A percentile compares a stretch with the other conserved stretches of the same genome.
Conservation (phyloP, 2,329 filamentous ascomycete species). For the Colletotrichum graminicola region DNA sequence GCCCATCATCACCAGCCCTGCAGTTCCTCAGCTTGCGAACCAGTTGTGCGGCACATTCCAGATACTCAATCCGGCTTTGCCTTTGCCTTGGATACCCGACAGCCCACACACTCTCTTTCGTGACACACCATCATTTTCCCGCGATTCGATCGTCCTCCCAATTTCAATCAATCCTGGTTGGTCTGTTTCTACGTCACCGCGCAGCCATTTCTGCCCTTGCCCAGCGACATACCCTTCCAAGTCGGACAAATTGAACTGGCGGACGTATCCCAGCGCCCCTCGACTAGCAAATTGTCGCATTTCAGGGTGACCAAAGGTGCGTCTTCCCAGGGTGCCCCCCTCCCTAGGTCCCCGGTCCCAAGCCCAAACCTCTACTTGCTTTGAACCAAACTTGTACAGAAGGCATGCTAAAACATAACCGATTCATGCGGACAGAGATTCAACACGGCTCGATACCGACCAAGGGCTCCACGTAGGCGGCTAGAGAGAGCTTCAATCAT, state of each 20-base stretch:
- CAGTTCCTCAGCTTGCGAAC: slow-evolving; percentile 16
- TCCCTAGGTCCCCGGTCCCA: slow-evolving; percentile 23
- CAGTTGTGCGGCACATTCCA: slow-evolving; percentile 18
- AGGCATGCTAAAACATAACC: slow-evolving; percentile 43
- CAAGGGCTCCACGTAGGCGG: slow-evolving; percentile 36
- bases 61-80: slow-evolving; percentile 15
- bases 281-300: slow-evolving; percentile 18
- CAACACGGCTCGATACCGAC: slow-evolving; percentile 28
- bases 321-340: slow-evolving; percentile 33
- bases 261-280: background rate
- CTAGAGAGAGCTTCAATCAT: slow-evolving; percentile 50
- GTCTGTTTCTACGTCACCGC: slow-evolving; percentile 25
- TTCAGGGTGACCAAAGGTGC: slow-evolving; percentile 22
- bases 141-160: slow-evolving; percentile 18
- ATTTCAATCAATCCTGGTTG: background rate
- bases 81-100: slow-evolving; percentile 30
- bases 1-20: slow-evolving; percentile 21
- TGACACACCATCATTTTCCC: slow-evolving; percentile 26
- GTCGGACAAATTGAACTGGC: background rate
- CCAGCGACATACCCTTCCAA: slow-evolving; percentile 12
- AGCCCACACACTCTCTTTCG: slow-evolving; percentile 16
- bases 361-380: slow-evolving; percentile 29
- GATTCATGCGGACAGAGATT: slow-evolving; percentile 43
- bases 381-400: slow-evolving; percentile 37
- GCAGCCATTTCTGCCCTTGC: slow-evolving; percentile 20